Evolutionary conservation across 2,329 filamentous ascomycete genomes (phyloP), one percentile per base, ranked within the genome.

Genomic region (Kalaharituber pfeilii): DNA sequence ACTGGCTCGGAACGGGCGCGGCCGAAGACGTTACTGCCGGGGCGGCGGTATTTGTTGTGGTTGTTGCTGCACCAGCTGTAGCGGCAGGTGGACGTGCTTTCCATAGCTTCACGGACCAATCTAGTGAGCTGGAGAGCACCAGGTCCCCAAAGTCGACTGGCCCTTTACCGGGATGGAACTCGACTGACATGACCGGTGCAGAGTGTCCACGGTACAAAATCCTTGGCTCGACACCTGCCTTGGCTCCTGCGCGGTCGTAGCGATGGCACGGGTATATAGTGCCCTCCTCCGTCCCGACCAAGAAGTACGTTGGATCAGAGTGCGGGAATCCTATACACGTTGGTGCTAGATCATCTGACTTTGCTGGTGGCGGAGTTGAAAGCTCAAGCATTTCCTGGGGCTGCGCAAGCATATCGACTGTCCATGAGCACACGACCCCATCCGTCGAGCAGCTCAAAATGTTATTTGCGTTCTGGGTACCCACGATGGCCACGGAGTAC

Each of bases 21-120:
- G 85, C 84, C 1, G 86, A 82, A 42, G 87, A 82, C 13, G 94
- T 84, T 68, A 68, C 67, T 3, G 69, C 67, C 2, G 65, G 63
- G 44, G 68, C 69, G 1, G 68, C 69, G 9, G 62, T 72, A 62
- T 66, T 69, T 11, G 59, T 56, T 2, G 62, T 64, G 36, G 64
- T 65, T 24, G 71, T 68, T 11, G 71, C 74, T 25, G 75, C 73
- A 0, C 81, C 81, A 15, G 78, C 79, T 3, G 79, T 81, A 2
- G 82, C 81, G 0, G 83, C 82, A 1, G 85, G 84, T 1, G 86
- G 82, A 39, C 87, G 83, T 13, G 94, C 84, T 68, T 91, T 91
- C 91, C 91, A 98, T 15, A 98, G 73, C 70, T 94, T 95, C 62
- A 95, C 87, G 62, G 83, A 93, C 91, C 91, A 98, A 71, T 98